A percentile compares a stretch with the other conserved stretches of the same genome.
Conservation (phyloP, 805 yeast species). For the Myxozyma neotropica region DNA sequence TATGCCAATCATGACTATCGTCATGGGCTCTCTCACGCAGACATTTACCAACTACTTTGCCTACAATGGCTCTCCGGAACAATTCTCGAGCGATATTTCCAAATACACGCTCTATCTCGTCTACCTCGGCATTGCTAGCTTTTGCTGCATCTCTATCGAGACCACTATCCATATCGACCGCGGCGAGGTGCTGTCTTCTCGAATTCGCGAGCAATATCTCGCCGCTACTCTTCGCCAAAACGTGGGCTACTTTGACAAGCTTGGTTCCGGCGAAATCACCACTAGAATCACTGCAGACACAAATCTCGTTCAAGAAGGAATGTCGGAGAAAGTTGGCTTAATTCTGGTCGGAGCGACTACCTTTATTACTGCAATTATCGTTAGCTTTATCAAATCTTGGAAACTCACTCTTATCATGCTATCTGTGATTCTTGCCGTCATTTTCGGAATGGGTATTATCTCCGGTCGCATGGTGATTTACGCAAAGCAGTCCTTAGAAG, state of each 20-base stretch:
- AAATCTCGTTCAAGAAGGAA: constrained; percentile 47
- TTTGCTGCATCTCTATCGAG: constrained; percentile 36
- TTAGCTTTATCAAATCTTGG: constrained; percentile 46
- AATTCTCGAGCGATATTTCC: constrained; percentile 42
- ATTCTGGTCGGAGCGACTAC: constrained; percentile 45
- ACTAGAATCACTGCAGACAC: constrained; percentile 49
- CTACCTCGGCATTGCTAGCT: constrained; percentile 46
- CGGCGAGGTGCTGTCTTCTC: constrained; percentile 48
- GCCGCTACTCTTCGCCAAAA: constrained; percentile 46
- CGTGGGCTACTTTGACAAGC: constrained; percentile 47
- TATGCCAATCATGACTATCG: constrained; percentile 47
- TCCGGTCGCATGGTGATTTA: constrained; percentile 39
- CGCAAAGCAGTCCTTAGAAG: constrained; percentile 18
- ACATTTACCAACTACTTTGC: constrained; percentile 41
- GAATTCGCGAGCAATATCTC: constrained; percentile 46
- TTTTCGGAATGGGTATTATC: constrained; percentile 39
- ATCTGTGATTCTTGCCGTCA: constrained; percentile 42
- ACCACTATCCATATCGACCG: constrained; percentile 43
- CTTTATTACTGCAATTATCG: constrained; percentile 45
- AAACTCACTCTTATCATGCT: constrained; percentile 44
- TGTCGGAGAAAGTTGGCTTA: constrained; percentile 48
- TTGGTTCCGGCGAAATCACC: constrained; percentile 50
- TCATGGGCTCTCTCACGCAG: constrained; percentile 46
- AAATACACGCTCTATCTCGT: constrained; percentile 46
- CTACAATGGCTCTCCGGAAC: constrained; percentile 11